Base-by-base conservation (phyloP, 345 rosid species). In the Passiflora organensis region DNA sequence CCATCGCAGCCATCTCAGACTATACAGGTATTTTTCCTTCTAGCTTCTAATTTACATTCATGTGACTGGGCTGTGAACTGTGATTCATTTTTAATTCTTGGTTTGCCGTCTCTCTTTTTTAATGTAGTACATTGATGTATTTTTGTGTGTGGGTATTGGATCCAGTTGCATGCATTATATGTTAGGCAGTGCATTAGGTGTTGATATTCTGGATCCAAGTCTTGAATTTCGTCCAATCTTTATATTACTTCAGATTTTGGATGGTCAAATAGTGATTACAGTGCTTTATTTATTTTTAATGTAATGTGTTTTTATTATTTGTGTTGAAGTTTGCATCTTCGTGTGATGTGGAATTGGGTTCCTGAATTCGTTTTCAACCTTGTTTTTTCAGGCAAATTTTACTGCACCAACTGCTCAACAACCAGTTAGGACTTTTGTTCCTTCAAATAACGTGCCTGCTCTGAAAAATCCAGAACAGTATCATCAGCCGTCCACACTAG, bases 381-480 rank as follows among this genome's bases (percentile, higher is more conserved):
- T 51, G 18, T 51, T 41, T 48, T 42, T 46, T 4, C 10, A 65
- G 75, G 49, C 44, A 54, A 59, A 50, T 62, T 85, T 80, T 57
- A 67, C 77, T 53, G 74, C 87, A 52, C 53, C 78, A 37, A 59
- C 65, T 70, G 50, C 73, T 58, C 90, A 87, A 74, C 80, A 79
- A 51, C 50, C 81, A 19, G 67, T 76, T 25, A 86, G 88, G 76
- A 66, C 93, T 15, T 94, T 94, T 59, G 76, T 87, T 62, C 99
- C 99, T 65, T 77, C 96, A 42, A 78, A 82, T 72, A 41, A 41
- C 15, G 83, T 83, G 63, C 73, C 87, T 68, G 81, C 72, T 53
- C 81, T 86, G 71, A 85, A 70, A 75, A 87, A 85, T 64, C 86
- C 82, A 21, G 93, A 77, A 51, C 96, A 85, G 67, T 94, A 81